A percentile compares a stretch with the other conserved stretches of the same genome.
These are phyloP conservation scores for Daedaleopsis nitida DNA, from an alignment of 768 basidiomycete species.

Conservation along the genomic window DNA sequence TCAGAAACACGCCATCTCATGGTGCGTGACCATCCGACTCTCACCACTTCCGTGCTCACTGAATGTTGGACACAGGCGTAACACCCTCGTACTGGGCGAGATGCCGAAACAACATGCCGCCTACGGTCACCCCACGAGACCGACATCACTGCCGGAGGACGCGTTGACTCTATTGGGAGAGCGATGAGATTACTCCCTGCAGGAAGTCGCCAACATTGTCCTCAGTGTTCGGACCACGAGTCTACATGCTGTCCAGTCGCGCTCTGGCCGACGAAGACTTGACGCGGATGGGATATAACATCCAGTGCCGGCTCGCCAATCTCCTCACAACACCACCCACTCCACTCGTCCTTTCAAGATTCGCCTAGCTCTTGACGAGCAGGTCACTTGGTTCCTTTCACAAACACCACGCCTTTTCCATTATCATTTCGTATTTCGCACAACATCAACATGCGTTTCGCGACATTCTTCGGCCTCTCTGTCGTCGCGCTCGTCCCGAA, in stretches of 20 bases:
- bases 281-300: not conserved
- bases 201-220: not conserved
- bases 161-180: no score
- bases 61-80: no score
- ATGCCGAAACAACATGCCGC: no score
- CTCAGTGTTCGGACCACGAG: not conserved
- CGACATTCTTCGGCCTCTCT: slow-evolving; percentile 11
- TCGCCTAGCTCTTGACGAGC: slow-evolving; percentile 21
- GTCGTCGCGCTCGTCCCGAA: slow-evolving; percentile 26
- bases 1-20: no score
- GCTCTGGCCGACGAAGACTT: not conserved
- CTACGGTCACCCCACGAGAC: no score
- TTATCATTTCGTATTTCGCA: not conserved
- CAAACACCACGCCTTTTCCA: not conserved
- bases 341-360: not conserved
- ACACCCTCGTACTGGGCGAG: no score
- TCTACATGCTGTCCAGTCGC: not conserved
- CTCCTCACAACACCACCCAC: not conserved
- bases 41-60: no score
- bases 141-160: no score
- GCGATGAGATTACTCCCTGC: not conserved
- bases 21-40: no score
- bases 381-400: not conserved
- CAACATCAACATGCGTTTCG: not conserved
- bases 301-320: not conserved